These are phyloP conservation scores for Cochliopodium minus DNA, from an alignment of 208 protist species.

Conservation along the genomic window DNA sequence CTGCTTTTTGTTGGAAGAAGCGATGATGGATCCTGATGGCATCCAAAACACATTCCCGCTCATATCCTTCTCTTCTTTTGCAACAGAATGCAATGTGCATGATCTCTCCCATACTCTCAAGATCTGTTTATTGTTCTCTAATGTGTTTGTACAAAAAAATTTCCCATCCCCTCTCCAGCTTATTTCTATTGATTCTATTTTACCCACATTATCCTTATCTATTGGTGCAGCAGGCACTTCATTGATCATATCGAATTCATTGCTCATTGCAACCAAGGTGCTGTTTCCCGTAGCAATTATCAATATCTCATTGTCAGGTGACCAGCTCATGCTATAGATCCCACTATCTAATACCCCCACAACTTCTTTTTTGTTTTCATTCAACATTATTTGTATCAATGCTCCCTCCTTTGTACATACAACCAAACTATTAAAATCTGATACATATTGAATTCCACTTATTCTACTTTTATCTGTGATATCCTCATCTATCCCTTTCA, in stretches of 20 bases:
- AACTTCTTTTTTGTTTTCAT: too few species aligned
- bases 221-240: not conserved
- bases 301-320: constrained; percentile 10
- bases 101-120: not conserved
- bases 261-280: not conserved
- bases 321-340: constrained; percentile 10
- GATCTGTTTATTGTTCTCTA: too few species aligned
- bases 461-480: too few species aligned
- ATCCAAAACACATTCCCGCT: not conserved
- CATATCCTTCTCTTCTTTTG: not conserved
- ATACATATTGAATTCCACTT: too few species aligned
- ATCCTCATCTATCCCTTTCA: too few species aligned
- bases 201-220: not conserved
- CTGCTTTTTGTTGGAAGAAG: not conserved
- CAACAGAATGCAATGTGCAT: not conserved
- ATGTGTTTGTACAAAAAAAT: not conserved
- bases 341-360: not conserved
- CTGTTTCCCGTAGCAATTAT: constrained; percentile 4
- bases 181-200: not conserved
- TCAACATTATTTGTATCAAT: too few species aligned
- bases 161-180: constrained; percentile 7
- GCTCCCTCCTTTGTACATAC: too few species aligned
- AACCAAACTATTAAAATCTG: too few species aligned
- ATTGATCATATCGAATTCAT: not conserved
- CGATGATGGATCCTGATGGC: not conserved